Evolutionary conservation across 2,329 filamentous ascomycete species (phyloP), one percentile per base, ranked within the genome.

Genomic region (Diaporthe australafricana): DNA sequence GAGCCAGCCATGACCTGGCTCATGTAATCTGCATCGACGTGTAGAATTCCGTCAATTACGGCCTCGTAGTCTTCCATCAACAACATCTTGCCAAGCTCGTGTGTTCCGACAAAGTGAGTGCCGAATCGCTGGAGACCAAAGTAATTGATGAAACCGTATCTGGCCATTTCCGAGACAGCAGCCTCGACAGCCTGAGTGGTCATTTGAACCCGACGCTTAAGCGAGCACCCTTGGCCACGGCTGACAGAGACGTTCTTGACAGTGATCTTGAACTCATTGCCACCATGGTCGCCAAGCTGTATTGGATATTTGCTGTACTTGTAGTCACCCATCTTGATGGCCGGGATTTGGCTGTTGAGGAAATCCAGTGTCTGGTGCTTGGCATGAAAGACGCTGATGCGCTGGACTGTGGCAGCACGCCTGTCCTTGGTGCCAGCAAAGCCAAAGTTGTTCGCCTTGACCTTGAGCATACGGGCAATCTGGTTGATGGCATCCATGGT

Each of bases 51-150:
- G 68, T 94, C 88, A 70, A 96, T 90, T 17, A 96, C 96, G 40
- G 90, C 93, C 79, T 95, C 88, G 76, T 95, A 95, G 77, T 98
- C 91, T 38, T 90, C 92, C 76, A 93, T 89, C 0, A 99, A 87
- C 79, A 99, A 95, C 80, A 94, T 92, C 79, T 92, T 90, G 62
- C 96, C 96, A 63, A 98, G 86, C 50, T 92, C 88, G 78, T 98
- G 94, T 0, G 96, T 99, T 42, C 95, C 93, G 16, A 94, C 92
- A 35, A 90, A 85, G 81, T 96, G 96, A 0, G 95, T 96, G 35
- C 96, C 96, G 77, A 99, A 99, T 30, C 96, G 91, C 83, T 99
- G 96, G n/a, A 98, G 90, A 11, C 96, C 96, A 79, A 95, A 99
- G 84, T 98, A 99, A 83, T 99, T 99, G 82, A 99, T 91, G 85